Base-by-base conservation (phyloP, 345 rosid species). In the Triadica sebifera region DNA sequence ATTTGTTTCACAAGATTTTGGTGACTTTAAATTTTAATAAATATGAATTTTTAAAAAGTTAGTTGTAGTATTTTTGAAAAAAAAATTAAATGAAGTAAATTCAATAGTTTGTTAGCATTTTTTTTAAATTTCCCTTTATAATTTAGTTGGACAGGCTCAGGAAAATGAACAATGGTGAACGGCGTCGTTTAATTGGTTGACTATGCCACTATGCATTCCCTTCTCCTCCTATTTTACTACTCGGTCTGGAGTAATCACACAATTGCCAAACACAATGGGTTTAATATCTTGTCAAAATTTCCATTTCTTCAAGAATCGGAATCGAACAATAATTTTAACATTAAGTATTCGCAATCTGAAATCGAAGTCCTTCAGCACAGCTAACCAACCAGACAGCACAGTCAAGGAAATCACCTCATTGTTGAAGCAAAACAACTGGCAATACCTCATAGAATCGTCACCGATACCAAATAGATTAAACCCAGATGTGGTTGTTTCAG, bases 401-500 rank as follows among this genome's bases (percentile, higher is more conserved):
- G 89, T 78, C 8, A 46, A 60, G 60, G 87, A 82, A 81, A 85
- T 90, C 78, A 74, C 84, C 6, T 43, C 78, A 20, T 72, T 89
- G 65, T 87, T 94, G 80, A 47, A 71, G 29, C 73, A 81, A 29
- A 45, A 74, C 43, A 82, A 84, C 81, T 92, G 96, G 98, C 75
- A 72, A 9, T 71, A 41, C 61, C 77, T 87, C 72, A 53, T 91
- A 43, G 65, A 71, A 53, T 83, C 87, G 17, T 82, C 89, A 7
- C 74, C 77, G 17, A 65, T 88, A 22, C 24, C 79, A 39, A 69
- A 19, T 16, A 86, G 73, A 81, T 82, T 90, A 12, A 85, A 82
- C 66, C 86, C 96, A 38, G 93, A 89, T 29, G 81, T 86, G 10
- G 89, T 94, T 75, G 86, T 82, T 37, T 89, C 90, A 2, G 84